Evolutionary conservation across 83 land plant genomes (phyloP).

Genomic region (Thuja plicata): DNA sequence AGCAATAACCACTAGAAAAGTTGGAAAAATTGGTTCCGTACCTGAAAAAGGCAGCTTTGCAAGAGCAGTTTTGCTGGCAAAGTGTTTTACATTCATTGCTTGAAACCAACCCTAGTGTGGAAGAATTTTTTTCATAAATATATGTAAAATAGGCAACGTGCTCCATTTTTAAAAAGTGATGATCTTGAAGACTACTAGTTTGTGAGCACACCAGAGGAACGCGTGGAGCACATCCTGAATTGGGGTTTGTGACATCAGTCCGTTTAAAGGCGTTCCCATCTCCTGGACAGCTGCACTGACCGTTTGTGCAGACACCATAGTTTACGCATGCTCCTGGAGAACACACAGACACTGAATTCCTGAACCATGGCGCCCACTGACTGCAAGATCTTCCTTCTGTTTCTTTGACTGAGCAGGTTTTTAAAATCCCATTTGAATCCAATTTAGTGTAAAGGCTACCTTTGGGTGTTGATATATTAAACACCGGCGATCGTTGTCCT

Average conservation of each 20-base stretch:
- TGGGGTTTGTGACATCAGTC: background rate
- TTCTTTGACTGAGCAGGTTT: background rate
- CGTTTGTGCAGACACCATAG: slow-evolving; percentile 5
- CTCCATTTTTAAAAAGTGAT: background rate
- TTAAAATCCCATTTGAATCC: background rate
- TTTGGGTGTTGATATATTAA: background rate
- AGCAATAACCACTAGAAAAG: background rate
- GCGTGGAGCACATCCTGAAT: background rate
- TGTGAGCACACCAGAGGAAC: no score
- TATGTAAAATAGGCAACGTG: background rate
- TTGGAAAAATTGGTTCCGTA: background rate
- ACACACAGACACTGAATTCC: no score
- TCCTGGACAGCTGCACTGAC: background rate
- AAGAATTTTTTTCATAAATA: background rate
- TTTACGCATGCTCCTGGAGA: background rate
- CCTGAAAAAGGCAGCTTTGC: no score
- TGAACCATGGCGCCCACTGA: background rate
- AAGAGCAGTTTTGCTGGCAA: background rate
- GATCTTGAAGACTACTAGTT: no score
- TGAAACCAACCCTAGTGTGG: background rate
- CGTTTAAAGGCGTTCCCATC: background rate
- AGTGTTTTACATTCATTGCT: background rate
- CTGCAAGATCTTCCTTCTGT: background rate
- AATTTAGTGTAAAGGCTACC: background rate
- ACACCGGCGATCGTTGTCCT: background rate